Evolutionary conservation across 78 protist species (phyloP).

Genomic region (Andalucia godoyi): DNA sequence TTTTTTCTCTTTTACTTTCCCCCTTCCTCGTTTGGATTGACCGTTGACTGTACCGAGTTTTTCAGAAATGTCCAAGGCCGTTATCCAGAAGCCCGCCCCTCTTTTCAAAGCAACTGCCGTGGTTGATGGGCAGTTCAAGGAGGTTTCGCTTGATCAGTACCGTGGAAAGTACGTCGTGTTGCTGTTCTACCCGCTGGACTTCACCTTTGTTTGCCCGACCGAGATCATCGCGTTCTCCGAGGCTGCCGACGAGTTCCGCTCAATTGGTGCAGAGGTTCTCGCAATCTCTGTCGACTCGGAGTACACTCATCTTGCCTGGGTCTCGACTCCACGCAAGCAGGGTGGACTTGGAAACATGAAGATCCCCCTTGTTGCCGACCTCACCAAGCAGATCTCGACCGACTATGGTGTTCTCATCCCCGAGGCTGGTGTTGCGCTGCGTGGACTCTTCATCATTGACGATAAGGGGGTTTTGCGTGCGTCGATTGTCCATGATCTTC

Average conservation of each 20-base stretch:
- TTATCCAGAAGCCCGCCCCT: slow-evolving; percentile 16
- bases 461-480: slow-evolving; percentile 54
- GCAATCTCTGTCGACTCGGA: slow-evolving; percentile 67
- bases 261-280: slow-evolving; percentile 46
- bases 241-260: slow-evolving; percentile 65
- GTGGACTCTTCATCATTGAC: slow-evolving; percentile 73
- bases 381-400: slow-evolving; percentile 55
- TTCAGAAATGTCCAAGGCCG: too few species aligned
- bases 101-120: slow-evolving; percentile 14
- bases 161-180: slow-evolving; percentile 32
- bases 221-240: slow-evolving; percentile 86
- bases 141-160: slow-evolving; percentile 14
- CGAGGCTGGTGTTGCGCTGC: slow-evolving; percentile 50
- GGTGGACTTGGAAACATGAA: slow-evolving; percentile 87
- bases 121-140: slow-evolving; percentile 30
- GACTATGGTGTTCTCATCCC: slow-evolving; percentile 74
- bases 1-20: too few species aligned
- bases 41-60: too few species aligned
- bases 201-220: slow-evolving; percentile 90
- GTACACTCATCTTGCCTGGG: slow-evolving; percentile 85
- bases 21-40: too few species aligned
- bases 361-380: slow-evolving; percentile 78
- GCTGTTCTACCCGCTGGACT: slow-evolving; percentile 55
- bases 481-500: slow-evolving; percentile 68
- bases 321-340: slow-evolving; percentile 76